Percentiles rank a stretch among this genome's conserved stretches.
phyloP scores from a whole-genome alignment of 768 basidiomycete species.

The Leccinum aurantiacum region DNA sequence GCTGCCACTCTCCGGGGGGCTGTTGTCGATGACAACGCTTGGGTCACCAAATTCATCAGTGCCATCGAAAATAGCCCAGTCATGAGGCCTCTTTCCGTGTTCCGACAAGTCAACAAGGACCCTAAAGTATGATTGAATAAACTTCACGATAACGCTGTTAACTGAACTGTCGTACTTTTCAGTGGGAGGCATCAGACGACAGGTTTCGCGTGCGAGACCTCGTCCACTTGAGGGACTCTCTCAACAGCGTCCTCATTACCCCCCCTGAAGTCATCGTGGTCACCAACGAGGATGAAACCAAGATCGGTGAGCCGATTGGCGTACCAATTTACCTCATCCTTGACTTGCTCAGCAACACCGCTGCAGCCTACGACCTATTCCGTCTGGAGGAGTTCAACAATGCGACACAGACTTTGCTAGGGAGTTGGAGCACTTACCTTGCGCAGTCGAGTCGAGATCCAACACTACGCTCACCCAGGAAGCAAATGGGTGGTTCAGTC shows the following conservation, averaged over 20 bases:
- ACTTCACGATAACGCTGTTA: background rate
- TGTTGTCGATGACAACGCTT: background rate
- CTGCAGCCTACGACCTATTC: constrained; percentile 19
- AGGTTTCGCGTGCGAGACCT: background rate
- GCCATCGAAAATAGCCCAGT: background rate
- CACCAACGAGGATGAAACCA: too few species aligned
- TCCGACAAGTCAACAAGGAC: background rate
- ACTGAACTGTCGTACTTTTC: background rate
- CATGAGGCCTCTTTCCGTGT: background rate
- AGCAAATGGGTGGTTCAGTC: background rate
- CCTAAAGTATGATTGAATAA: background rate
- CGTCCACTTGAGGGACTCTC: background rate
- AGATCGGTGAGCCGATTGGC: constrained; percentile 20
- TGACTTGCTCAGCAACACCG: constrained; percentile 25
- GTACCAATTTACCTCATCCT: constrained; percentile 17
- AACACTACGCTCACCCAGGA: constrained; percentile 3
- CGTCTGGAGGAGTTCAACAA: constrained; percentile 5
- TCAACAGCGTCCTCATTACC: background rate
- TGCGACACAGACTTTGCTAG: background rate
- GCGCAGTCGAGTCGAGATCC: background rate
- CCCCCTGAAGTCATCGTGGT: background rate
- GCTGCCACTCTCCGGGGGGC: background rate
- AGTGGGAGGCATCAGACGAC: background rate
- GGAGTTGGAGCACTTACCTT: constrained; percentile 5
- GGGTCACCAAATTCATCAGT: background rate